Evolutionary conservation across 2,329 filamentous ascomycete species (phyloP), one percentile per base, ranked within the genome.

Genomic region (Botryosphaeria dothidea): DNA sequence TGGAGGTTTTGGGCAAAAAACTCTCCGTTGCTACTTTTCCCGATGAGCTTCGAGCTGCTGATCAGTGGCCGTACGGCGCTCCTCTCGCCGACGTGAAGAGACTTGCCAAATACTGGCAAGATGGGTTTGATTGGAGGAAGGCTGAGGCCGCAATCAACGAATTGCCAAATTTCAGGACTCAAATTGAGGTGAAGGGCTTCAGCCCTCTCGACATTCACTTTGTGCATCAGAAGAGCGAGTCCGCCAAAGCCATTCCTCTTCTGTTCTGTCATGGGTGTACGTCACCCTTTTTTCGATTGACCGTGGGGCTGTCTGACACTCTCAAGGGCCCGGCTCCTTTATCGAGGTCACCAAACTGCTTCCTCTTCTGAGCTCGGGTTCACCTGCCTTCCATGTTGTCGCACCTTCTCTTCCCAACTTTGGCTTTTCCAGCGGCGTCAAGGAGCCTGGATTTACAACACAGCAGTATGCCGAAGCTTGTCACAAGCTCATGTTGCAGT

Each of bases 241-340:
- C 78, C 2, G 69, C 81, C 1, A 79, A 80, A 21, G 86, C 87
- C 1, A 85, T 92, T 46, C 89, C 90, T 0, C 71, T 92, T 31
- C 73, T 92, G 0, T 91, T 92, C 72, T 80, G 82, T n/a, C 89
- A 91, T 71, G 88, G 88, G 15, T 91, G 83, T 81, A 75, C 38
- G 41, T 29, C 21, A 61, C 17, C 27, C 9, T 6, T 38, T 31
- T 13, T n/a, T 7, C 5, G 6, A 46, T 45, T 17, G 41, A 34
- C n/a, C n/a, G n/a, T n/a, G n/a, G n/a, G 48, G 19, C 57, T 45
- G 17, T 54, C 54, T 54, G 27, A 54, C 29, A 3, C 29, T n/a
- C 19, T n/a, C 54, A 61, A 81, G 71, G 87, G 86, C 90, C 90
- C 0, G 90, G 90, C 1, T 88, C 85, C 68, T 91, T 90, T 71